These are phyloP conservation scores for Metarhizium brunneum DNA, from an alignment of 2,329 filamentous ascomycete species.

Conservation along the genomic window DNA sequence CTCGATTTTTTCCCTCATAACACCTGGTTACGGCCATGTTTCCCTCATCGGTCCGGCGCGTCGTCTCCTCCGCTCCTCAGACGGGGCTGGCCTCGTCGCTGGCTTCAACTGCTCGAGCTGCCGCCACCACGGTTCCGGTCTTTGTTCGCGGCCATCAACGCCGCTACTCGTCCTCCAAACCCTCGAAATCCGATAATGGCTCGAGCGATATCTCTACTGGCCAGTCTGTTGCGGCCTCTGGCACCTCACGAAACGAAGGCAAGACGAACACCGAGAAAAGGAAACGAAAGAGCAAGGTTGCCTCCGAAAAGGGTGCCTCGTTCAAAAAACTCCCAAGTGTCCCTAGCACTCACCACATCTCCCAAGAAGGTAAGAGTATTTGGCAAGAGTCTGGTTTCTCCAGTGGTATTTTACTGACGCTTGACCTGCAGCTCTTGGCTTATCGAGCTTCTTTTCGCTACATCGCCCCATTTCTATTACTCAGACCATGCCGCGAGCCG, in stretches of 20 bases:
- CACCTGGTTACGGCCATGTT: constrained; percentile 34
- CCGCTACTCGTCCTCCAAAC: constrained; percentile 52
- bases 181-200: constrained; percentile 50
- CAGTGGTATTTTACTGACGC: neutral
- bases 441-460: constrained; percentile 92
- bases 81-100: constrained; percentile 33
- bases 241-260: constrained; percentile 31
- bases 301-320: constrained; percentile 32
- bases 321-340: constrained; percentile 60
- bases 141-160: constrained; percentile 38
- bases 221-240: constrained; percentile 39
- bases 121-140: constrained; percentile 23
- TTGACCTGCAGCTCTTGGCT: constrained; percentile 58
- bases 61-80: constrained; percentile 37
- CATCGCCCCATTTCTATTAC: constrained; percentile 90
- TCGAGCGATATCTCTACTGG: constrained; percentile 40
- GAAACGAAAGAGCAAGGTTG: constrained; percentile 49
- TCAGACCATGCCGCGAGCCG: constrained; percentile 63
- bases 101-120: constrained; percentile 29
- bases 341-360: constrained; percentile 64
- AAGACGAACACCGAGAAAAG: constrained; percentile 41
- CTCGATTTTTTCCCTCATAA: constrained; percentile 7
- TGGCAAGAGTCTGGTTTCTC: neutral
- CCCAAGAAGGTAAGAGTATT: constrained; percentile 50
- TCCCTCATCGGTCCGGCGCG: constrained; percentile 46